A percentile compares a stretch with the other conserved stretches of the same genome.
phyloP scores from a whole-genome alignment of 73 alveolate genomes.

The Tetrahymena elliotti region DNA sequence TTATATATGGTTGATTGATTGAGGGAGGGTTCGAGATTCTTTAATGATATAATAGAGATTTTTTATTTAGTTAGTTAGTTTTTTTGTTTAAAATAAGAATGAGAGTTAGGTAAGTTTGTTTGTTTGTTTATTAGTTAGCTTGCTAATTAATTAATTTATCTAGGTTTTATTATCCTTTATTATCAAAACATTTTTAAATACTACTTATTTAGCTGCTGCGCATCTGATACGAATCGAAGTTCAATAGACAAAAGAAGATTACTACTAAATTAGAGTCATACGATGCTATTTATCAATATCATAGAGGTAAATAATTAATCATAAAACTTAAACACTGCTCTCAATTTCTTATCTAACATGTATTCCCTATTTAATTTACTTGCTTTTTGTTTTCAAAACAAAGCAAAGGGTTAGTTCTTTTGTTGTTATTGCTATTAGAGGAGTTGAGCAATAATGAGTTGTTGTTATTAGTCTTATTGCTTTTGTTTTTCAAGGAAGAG shows the following conservation, averaged over 20 bases:
- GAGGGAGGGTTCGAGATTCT: neutral
- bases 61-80: neutral
- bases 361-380: neutral
- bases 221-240: neutral
- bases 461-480: constrained; percentile 2
- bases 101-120: neutral
- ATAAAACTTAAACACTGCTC: neutral
- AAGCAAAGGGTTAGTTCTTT: neutral
- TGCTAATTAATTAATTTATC: neutral
- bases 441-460: neutral
- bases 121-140: neutral
- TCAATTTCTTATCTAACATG: neutral
- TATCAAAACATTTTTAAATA: neutral
- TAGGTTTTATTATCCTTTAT: neutral
- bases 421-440: constrained; percentile 8
- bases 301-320: neutral
- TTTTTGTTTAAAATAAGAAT: neutral
- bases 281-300: neutral
- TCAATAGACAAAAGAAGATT: neutral
- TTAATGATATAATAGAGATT: neutral
- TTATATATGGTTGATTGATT: neutral
- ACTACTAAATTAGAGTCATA: neutral
- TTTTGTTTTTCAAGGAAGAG: neutral
- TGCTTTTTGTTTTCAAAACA: neutral
- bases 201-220: neutral